A percentile compares a stretch with the other conserved stretches of the same genome.
Conservation (phyloP, 371 early-diverging fungal genomes). For the Mucor plumbeus region DNA sequence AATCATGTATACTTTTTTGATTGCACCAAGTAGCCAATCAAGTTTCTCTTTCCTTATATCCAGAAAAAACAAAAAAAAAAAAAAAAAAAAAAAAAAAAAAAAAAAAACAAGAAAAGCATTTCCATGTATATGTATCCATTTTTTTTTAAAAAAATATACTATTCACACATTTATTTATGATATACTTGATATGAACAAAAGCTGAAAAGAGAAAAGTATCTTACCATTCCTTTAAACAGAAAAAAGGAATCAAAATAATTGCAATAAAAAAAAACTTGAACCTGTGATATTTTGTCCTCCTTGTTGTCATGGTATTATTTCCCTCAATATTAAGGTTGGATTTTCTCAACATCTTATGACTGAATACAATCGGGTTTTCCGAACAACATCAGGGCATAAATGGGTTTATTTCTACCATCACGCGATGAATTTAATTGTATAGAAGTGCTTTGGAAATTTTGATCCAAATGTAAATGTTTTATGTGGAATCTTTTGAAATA, state of each 20-base stretch:
- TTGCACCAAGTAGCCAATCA: neutral
- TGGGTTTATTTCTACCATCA: neutral
- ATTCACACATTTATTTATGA: neutral
- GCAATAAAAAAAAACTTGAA: neutral
- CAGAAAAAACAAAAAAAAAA: too few relatives aligned
- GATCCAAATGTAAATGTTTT: too few relatives aligned
- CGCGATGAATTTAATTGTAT: neutral
- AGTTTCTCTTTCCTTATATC: neutral
- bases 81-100: too few relatives aligned
- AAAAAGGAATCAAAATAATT: neutral
- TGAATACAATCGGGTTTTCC: conserved; percentile 5
- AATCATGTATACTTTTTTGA: neutral
- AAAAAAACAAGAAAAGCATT: too few relatives aligned
- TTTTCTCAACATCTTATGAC: conserved; percentile 13
- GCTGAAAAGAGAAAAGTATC: neutral
- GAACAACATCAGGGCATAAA: neutral
- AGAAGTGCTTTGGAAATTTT: neutral
- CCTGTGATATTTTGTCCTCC: conserved; percentile 5
- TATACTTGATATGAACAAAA: neutral
- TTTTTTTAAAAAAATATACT: neutral
- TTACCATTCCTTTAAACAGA: neutral
- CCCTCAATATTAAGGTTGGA: neutral
- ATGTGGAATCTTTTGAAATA: too few relatives aligned
- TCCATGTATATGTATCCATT: neutral
- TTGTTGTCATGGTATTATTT: neutral